phyloP scores from a whole-genome alignment of 768 basidiomycete genomes.

The Auricularia cornea region DNA sequence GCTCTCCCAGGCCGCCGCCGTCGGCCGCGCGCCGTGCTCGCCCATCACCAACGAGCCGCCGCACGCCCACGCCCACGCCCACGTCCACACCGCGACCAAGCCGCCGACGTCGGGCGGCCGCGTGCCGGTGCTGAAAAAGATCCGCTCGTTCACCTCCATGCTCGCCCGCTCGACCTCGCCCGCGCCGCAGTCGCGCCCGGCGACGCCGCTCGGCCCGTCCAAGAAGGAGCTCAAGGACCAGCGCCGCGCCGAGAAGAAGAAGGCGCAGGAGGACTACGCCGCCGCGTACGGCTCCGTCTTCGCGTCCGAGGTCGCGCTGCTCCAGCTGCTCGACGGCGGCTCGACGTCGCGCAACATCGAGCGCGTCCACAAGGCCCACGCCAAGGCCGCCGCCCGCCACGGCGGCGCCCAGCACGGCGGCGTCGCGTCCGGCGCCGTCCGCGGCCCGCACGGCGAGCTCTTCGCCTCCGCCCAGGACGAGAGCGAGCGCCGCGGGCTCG shows the following conservation, averaged over 20 bases:
- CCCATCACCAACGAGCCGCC: background rate
- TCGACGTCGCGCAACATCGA: background rate
- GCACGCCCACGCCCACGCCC: background rate
- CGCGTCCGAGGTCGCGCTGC: background rate
- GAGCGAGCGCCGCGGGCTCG: conserved; percentile 1
- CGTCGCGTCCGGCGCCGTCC: background rate
- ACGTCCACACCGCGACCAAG: background rate
- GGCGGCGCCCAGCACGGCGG: background rate
- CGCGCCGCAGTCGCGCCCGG: too few species aligned
- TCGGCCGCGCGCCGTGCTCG: background rate
- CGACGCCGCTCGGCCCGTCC: background rate
- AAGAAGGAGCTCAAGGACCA: background rate
- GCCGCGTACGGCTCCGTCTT: background rate
- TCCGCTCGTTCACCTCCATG: background rate
- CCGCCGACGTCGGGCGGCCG: background rate
- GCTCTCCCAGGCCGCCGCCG: background rate
- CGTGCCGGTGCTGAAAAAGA: background rate
- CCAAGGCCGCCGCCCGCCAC: background rate
- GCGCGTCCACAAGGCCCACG: background rate
- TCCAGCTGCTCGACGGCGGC: background rate
- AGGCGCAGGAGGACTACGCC: background rate
- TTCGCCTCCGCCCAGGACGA: background rate
- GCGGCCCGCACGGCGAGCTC: background rate
- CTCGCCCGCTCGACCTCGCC: background rate
- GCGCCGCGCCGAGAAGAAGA: background rate